A percentile compares a stretch with the other conserved stretches of the same genome.
phyloP scores from a whole-genome alignment of 192 early-diverging fungal species.

The Diversispora epigaea region DNA sequence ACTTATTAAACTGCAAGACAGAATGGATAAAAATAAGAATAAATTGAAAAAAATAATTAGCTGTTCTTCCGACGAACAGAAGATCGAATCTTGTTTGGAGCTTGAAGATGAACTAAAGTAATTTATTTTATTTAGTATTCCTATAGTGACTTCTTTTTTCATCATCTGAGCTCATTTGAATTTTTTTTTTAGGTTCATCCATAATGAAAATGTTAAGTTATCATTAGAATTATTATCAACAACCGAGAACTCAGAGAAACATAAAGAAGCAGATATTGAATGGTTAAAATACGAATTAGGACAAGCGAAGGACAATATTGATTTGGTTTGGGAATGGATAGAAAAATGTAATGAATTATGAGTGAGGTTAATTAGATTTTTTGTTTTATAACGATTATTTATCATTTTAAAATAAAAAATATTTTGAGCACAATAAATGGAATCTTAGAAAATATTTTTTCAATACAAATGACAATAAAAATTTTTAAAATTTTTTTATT shows the following conservation, averaged over 20 bases:
- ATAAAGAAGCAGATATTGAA: slow-evolving; percentile 3
- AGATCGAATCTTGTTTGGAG: not conserved
- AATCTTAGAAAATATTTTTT: no score
- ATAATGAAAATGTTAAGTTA: not conserved
- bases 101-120: slow-evolving; percentile 8
- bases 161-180: not conserved
- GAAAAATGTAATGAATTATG: not conserved
- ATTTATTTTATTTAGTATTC: not conserved
- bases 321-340: not conserved
- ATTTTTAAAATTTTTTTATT: no score
- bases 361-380: not conserved
- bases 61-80: not conserved
- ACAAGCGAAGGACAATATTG: not conserved
- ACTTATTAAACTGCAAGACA: not conserved
- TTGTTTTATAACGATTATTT: no score
- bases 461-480: no score
- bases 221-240: not conserved
- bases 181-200: not conserved
- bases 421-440: no score
- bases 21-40: not conserved
- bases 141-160: not conserved
- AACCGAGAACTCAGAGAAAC: not conserved
- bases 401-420: no score
- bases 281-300: not conserved
- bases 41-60: slow-evolving; percentile 21